These are phyloP conservation scores for Baorangia bicolor DNA, from an alignment of 768 basidiomycete species.

Conservation along the genomic window DNA sequence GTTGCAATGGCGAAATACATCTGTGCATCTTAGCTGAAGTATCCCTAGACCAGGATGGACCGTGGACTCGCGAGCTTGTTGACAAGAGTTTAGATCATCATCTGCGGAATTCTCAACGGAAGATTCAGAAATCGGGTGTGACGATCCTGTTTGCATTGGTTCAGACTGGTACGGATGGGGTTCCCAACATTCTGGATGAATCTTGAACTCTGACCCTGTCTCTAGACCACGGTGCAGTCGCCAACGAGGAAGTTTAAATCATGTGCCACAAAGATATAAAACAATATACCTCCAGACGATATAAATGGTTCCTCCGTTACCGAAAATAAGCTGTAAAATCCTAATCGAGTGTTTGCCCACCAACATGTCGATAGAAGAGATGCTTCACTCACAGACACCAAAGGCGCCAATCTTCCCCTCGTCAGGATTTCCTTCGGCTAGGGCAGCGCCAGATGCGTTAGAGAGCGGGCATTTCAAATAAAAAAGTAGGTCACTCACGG, in stretches of 20 bases:
- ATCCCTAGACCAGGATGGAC: not conserved
- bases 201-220: not conserved
- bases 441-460: not conserved
- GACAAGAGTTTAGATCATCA: not conserved
- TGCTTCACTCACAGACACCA: slow-evolving; percentile 19
- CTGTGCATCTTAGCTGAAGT: not conserved
- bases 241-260: not conserved
- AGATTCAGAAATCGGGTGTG: not conserved
- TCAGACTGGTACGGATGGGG: not conserved
- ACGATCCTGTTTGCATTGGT: not conserved
- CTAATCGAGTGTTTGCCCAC: slow-evolving; percentile 25
- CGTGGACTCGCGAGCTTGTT: not conserved
- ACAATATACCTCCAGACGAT: slow-evolving; percentile 65
- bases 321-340: slow-evolving; percentile 80
- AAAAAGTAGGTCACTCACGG: not conserved
- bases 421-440: slow-evolving; percentile 27
- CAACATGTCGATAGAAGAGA: not conserved
- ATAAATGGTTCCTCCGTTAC: slow-evolving; percentile 84
- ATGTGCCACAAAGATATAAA: slow-evolving; percentile 1
- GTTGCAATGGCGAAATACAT: not conserved
- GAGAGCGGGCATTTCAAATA: not conserved
- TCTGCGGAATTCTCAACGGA: not conserved
- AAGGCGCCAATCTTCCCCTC: slow-evolving; percentile 28
- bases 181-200: not conserved
- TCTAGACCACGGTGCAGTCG: not conserved